Evolutionary conservation across 2,329 filamentous ascomycete species (phyloP).

Genomic region (Talaromyces funiculosus): DNA sequence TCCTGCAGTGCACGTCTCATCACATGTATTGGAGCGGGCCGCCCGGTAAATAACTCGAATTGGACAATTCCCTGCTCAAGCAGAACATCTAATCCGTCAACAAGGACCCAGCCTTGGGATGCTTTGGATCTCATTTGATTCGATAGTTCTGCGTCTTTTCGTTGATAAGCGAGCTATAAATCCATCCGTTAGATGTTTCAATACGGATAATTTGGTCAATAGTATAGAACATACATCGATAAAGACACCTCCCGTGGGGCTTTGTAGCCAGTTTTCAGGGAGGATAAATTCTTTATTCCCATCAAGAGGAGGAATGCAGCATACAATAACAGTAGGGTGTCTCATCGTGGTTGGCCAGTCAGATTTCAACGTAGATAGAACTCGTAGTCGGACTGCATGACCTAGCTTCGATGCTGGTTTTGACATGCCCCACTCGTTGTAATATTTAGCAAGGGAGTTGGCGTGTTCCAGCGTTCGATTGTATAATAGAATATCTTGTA

Average conservation of each 20-base stretch:
- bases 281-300: neutral
- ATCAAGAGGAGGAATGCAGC: neutral
- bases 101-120: slow-evolving; percentile 32
- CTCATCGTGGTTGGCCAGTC: neutral
- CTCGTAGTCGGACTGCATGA: neutral
- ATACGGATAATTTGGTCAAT: neutral
- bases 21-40: slow-evolving; percentile 25
- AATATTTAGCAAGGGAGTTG: neutral
- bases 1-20: slow-evolving; percentile 13
- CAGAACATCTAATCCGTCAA: slow-evolving; percentile 35
- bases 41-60: slow-evolving; percentile 36
- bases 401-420: neutral
- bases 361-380: neutral
- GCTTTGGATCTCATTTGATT: slow-evolving; percentile 26
- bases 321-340: neutral
- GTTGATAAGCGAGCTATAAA: slow-evolving; percentile 1
- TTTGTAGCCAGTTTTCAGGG: slow-evolving; percentile 1
- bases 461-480: slow-evolving; percentile 20
- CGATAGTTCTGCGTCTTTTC: neutral
- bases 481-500: slow-evolving; percentile 23
- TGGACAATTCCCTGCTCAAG: slow-evolving; percentile 37
- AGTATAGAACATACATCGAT: neutral
- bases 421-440: neutral
- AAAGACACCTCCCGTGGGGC: slow-evolving; percentile 3
- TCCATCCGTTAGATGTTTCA: neutral